A percentile compares a stretch with the other conserved stretches of the same genome.
Evolutionary conservation across 495 filamentous ascomycete species (phyloP).

Genomic region (Penicillium psychrofluorescens): DNA sequence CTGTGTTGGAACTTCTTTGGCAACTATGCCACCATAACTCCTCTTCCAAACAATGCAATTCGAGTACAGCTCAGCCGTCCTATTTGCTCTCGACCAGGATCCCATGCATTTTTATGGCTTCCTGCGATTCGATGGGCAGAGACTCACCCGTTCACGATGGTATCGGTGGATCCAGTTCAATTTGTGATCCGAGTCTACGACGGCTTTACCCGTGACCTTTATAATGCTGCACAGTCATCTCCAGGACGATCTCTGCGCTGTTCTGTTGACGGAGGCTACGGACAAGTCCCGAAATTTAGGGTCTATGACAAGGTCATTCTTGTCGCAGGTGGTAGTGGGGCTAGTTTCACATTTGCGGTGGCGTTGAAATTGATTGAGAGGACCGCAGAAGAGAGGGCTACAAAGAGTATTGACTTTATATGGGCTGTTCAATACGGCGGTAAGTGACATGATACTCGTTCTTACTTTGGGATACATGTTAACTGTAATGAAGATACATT

Average conservation of each 20-base stretch:
- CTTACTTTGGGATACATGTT: too few relatives aligned
- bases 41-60: slow-evolving; percentile 50
- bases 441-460: not conserved
- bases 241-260: slow-evolving; percentile 40
- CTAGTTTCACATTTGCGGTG: slow-evolving; percentile 39
- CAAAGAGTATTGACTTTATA: slow-evolving; percentile 12
- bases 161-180: slow-evolving; percentile 39
- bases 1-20: slow-evolving; percentile 39
- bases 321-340: slow-evolving; percentile 52
- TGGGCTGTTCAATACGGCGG: slow-evolving; percentile 5
- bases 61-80: slow-evolving; percentile 45
- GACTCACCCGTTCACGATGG: slow-evolving; percentile 58
- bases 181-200: slow-evolving; percentile 49
- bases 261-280: slow-evolving; percentile 53
- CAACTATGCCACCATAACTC: slow-evolving; percentile 46
- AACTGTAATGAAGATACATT: not conserved
- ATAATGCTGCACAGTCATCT: slow-evolving; percentile 39
- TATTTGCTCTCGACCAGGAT: slow-evolving; percentile 40
- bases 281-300: slow-evolving; percentile 48
- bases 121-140: slow-evolving; percentile 49
- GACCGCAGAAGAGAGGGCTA: not conserved
- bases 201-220: slow-evolving; percentile 50
- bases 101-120: slow-evolving; percentile 56
- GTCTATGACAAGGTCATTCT: slow-evolving; percentile 50
- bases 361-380: slow-evolving; percentile 6